phyloP scores from a whole-genome alignment of 768 basidiomycete species.

The Suillus lakei region DNA sequence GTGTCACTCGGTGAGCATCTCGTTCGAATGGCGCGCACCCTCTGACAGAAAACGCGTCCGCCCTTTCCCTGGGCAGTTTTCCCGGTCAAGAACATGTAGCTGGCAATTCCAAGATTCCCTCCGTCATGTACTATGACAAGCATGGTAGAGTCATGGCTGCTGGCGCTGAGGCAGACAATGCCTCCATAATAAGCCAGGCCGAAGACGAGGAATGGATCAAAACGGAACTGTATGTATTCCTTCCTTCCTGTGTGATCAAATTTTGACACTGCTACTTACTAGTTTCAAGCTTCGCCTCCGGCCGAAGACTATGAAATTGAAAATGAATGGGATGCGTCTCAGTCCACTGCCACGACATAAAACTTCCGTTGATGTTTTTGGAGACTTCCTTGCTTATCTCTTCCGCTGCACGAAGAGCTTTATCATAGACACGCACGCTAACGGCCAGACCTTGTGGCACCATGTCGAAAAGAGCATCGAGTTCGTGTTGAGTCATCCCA shows the following conservation, averaged over 20 bases:
- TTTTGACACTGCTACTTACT: background rate
- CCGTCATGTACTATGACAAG: conserved; percentile 74
- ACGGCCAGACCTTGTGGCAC: conserved; percentile 70
- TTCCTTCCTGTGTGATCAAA: conserved; percentile 10
- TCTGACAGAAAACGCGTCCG: background rate
- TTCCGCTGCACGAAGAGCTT: conserved; percentile 76
- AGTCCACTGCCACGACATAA: conserved; percentile 69
- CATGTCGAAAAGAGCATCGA: conserved; percentile 71
- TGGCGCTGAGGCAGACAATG: conserved; percentile 77
- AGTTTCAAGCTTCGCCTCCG: conserved; percentile 84
- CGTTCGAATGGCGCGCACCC: background rate
- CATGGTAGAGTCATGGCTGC: conserved; percentile 69
- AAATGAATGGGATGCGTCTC: conserved; percentile 86
- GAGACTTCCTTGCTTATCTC: conserved; percentile 78
- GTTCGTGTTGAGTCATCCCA: conserved; percentile 79
- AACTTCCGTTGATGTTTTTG: conserved; percentile 74
- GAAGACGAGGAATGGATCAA: conserved; percentile 83
- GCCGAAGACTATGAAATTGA: conserved; percentile 76
- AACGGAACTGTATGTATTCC: conserved; percentile 68
- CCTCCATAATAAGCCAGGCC: conserved; percentile 60
- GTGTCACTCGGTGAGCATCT: conserved; percentile 68
- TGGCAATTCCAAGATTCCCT: conserved; percentile 84
- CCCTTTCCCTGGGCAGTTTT: conserved; percentile 52
- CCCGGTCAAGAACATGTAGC: conserved; percentile 87
- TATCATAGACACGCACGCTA: conserved; percentile 84